Percentiles rank a stretch among this genome's conserved stretches.
Conservation (phyloP, 257 asterid species). For the Echium plantagineum region DNA sequence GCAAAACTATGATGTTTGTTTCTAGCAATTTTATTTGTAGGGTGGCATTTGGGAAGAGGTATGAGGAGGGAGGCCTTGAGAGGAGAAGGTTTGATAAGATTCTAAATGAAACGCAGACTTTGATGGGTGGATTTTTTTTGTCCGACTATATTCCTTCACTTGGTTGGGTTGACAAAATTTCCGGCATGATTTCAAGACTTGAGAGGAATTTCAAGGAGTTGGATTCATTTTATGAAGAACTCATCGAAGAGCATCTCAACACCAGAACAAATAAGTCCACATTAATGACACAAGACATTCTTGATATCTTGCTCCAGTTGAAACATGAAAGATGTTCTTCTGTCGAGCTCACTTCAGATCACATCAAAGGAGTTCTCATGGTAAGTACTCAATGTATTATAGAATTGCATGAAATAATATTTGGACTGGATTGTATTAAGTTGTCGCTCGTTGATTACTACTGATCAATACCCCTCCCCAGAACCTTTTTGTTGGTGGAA, state of each 20-base stretch:
- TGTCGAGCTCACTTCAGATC: slow-evolving; percentile 14
- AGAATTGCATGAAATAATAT: too few species aligned
- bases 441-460: not conserved
- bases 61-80: slow-evolving; percentile 11
- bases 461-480: not conserved
- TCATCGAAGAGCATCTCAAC: slow-evolving; percentile 20
- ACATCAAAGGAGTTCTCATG: slow-evolving; percentile 23
- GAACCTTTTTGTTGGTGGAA: slow-evolving; percentile 23
- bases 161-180: slow-evolving; percentile 20
- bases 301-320: slow-evolving; percentile 14
- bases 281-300: slow-evolving; percentile 17
- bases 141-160: slow-evolving; percentile 19
- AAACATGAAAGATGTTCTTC: slow-evolving; percentile 4
- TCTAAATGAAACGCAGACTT: slow-evolving; percentile 4
- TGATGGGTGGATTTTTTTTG: slow-evolving; percentile 12
- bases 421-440: not conserved
- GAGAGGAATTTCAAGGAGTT: slow-evolving; percentile 10
- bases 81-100: slow-evolving; percentile 11
- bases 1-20: slow-evolving; percentile 5
- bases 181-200: slow-evolving; percentile 11
- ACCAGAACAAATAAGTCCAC: slow-evolving; percentile 3
- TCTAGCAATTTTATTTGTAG: slow-evolving; percentile 7
- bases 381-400: slow-evolving; percentile 6
- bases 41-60: slow-evolving; percentile 12
- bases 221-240: slow-evolving; percentile 17